Conservation (phyloP, 768 basidiomycete genomes). For the Collybia sordida region DNA sequence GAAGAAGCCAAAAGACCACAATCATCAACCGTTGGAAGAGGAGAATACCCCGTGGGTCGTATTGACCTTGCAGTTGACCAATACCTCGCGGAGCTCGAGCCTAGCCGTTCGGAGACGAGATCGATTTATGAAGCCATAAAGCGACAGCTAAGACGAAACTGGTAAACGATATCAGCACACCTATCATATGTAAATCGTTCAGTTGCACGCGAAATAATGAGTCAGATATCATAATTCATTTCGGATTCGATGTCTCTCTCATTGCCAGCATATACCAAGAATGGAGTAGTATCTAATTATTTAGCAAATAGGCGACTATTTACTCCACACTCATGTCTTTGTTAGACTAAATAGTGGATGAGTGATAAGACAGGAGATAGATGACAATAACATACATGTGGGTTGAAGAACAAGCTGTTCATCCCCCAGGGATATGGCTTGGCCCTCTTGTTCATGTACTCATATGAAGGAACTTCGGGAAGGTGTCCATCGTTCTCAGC, state of each 20-base stretch:
- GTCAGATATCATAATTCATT: too few species aligned
- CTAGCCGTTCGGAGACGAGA: constrained; percentile 61
- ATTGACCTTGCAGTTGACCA: constrained; percentile 73
- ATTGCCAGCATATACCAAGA: too few species aligned
- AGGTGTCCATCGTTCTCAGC: constrained; percentile 72
- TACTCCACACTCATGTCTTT: constrained; percentile 52
- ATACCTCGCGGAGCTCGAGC: constrained; percentile 70
- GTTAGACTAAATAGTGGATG: constrained; percentile 45
- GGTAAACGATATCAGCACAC: constrained; percentile 38
- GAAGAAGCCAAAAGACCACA: constrained; percentile 75
- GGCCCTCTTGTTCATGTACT: constrained; percentile 72
- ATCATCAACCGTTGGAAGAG: constrained; percentile 54
- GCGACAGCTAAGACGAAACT: constrained; percentile 68
- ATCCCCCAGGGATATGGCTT: constrained; percentile 87
- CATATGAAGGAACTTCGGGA: constrained; percentile 69
- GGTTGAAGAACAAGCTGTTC: constrained; percentile 84
- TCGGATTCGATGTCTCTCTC: too few species aligned
- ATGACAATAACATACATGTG: constrained; percentile 47
- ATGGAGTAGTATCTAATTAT: too few species aligned
- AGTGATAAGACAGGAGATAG: constrained; percentile 4
- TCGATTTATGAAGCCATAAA: constrained; percentile 67
- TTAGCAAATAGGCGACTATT: too few species aligned
- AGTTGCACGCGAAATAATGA: background rate
- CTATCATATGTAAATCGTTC: background rate
- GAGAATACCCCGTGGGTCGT: constrained; percentile 76